Conservation (phyloP, 257 asterid genomes). For the Plectranthus barbatus region DNA sequence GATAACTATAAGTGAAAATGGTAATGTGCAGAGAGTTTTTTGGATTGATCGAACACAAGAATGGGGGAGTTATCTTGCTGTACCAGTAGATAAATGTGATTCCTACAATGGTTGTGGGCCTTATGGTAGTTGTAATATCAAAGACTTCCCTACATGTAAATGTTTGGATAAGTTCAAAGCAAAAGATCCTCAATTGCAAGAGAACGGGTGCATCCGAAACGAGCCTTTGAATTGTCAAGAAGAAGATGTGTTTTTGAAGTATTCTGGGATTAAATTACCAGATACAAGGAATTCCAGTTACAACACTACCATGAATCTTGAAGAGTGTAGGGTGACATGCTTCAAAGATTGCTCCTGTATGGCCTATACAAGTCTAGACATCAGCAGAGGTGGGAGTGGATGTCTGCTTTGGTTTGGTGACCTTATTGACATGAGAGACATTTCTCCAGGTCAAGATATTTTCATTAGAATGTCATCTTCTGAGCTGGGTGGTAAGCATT, state of each 20-base stretch:
- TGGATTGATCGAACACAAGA: constrained; percentile 16
- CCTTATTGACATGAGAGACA: background rate
- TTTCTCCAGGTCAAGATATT: background rate
- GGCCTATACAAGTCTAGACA: background rate
- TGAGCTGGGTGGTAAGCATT: background rate
- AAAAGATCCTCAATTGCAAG: background rate
- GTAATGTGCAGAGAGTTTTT: constrained; percentile 8
- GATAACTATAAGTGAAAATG: background rate
- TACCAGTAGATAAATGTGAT: constrained; percentile 27
- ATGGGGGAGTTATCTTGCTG: constrained; percentile 11
- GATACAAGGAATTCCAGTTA: background rate
- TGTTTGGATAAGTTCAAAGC: constrained; percentile 2
- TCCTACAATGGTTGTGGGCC: constrained; percentile 16
- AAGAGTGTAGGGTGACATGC: background rate
- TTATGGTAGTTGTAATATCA: constrained; percentile 6
- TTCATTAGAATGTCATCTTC: constrained; percentile 12
- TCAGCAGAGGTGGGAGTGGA: background rate
- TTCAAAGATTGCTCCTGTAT: background rate
- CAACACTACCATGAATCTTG: background rate
- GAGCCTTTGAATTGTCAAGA: background rate
- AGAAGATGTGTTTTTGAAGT: constrained; percentile 7
- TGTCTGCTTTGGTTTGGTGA: constrained; percentile 13
- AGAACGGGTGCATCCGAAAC: background rate
- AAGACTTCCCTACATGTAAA: background rate
- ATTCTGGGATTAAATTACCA: background rate